Evolutionary conservation across 495 filamentous ascomycete species (phyloP), one percentile per base, ranked within the genome.

Genomic region (Rostrohypoxylon terebratum): DNA sequence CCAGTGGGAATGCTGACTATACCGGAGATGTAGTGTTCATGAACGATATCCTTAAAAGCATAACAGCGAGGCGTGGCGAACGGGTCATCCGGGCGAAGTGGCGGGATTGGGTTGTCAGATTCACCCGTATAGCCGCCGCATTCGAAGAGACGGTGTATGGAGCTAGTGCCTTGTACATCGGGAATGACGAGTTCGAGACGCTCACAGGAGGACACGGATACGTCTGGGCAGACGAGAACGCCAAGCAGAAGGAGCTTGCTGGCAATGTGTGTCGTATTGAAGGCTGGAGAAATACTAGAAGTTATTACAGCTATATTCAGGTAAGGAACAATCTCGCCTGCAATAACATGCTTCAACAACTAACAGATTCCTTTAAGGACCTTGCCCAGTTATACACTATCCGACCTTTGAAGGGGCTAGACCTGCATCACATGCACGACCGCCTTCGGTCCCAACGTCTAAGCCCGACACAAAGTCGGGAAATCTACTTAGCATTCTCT

Each of bases 101-200:
- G 91, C 86, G 94, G 11, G 90, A 92, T 54, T 98, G 94, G 88
- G 90, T 98, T 13, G 83, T 90, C 58, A 94, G 93, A 75, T 98
- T 99, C 81, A 93, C 93, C 5, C 89, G 95, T 14, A 90, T 98
- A 38, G 91, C 96, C 5, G 94, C 96, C 1, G 93, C 93, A 11
- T 98, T 98, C 73, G 96, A 99, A 78, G 96, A 98, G 80, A 88
- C 88, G 25, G 96, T 99, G 5, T 98, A 95, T 72, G 96, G 96
- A 16, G 92, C 92, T 16, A 93, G 91, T 55, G 92, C 94, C 25
- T 85, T 99, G n/a, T 94, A 94, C 77, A 92, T 96, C 51, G 93
- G 94, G 11, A 90, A 90, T 20, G 90, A 93, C 68, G 86, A 87
- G 55, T 88, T 90, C 51, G 90, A 91, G 38, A 86, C 89, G 18